Evolutionary conservation across 1,284 basidiomycete genomes (phyloP).

Genomic region (Leccinum pachyderme): DNA sequence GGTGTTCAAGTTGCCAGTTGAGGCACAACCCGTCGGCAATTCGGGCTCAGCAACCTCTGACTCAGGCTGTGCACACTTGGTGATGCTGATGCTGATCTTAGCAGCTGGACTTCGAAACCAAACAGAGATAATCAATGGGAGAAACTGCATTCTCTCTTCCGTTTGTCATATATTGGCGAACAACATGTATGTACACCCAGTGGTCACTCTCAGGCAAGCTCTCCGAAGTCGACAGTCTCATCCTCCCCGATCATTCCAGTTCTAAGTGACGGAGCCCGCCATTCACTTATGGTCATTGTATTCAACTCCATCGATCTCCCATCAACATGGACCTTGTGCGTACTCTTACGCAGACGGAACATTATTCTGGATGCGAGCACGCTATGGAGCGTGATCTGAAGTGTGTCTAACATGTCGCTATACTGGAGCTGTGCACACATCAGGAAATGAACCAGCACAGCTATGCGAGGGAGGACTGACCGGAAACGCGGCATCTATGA

Average conservation of each 20-base stretch:
- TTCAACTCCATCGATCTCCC: not conserved
- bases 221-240: not conserved
- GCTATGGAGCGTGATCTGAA: not conserved
- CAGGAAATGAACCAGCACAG: not conserved
- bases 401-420: not conserved
- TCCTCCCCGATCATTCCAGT: not conserved
- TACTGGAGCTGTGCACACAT: not conserved
- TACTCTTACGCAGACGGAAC: not conserved
- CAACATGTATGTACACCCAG: not conserved
- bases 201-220: not conserved
- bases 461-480: not conserved
- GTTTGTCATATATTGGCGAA: not conserved
- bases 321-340: not conserved
- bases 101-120: not conserved
- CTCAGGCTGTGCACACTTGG: too few relatives aligned
- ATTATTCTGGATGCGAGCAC: not conserved
- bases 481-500: not conserved
- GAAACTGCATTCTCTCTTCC: not conserved
- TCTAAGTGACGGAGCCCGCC: not conserved
- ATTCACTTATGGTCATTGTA: not conserved
- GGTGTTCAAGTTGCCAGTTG: too few relatives aligned
- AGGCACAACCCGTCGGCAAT: too few relatives aligned
- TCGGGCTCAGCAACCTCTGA: not conserved
- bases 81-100: not conserved
- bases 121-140: not conserved